Evolutionary conservation across 345 rosid genomes (phyloP), one percentile per base, ranked within the genome.

Genomic region (Corchorus olitorius): DNA sequence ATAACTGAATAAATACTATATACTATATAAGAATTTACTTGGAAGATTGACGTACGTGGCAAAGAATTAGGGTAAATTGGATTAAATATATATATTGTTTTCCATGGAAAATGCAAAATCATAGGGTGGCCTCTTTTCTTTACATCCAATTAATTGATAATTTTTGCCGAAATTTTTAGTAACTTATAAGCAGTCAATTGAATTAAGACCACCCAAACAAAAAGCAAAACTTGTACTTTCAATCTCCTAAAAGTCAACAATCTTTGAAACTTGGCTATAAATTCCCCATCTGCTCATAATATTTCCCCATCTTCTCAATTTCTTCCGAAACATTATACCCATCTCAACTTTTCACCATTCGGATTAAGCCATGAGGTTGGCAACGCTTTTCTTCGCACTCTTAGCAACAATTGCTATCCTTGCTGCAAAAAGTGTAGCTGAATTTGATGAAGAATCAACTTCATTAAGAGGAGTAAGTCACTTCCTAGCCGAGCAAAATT

Each of bases 211-310:
- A 48, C 72, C 61, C 48, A 0, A 45, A 0, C 20, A 6, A 74
- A 74, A 81, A 73, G 66, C 52, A 78, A 54, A 27, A 65, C 79
- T 70, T 78, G 71, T 15, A 58, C 49, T 70, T 50, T 70, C 37
- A 52, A 70, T 49, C 70, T 75, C 67, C 76, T 34, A 15, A 19
- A 19, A 17, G 81, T 81, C 84, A 78, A 75, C 74, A 55, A 3
- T 22, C 49, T 52, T 13, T 14, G 33, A 33, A 52, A 45, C 19
- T 4, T 10, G 17, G 6, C 72, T 54, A 75, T 55, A 75, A 75
- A 75, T 69, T 45, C 73, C 19, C 60, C 14, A 27, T 27, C 27
- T 27, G 27, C 27, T 27, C 27, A 27, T 27, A 27, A 27, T 27
- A 27, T 27, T 27, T 27, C 27, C 27, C 27, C 27, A 27, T 39